Percentiles rank a stretch among this genome's conserved stretches.
These are phyloP conservation scores for Salix caprea DNA, from an alignment of 345 rosid species.

Conservation along the genomic window DNA sequence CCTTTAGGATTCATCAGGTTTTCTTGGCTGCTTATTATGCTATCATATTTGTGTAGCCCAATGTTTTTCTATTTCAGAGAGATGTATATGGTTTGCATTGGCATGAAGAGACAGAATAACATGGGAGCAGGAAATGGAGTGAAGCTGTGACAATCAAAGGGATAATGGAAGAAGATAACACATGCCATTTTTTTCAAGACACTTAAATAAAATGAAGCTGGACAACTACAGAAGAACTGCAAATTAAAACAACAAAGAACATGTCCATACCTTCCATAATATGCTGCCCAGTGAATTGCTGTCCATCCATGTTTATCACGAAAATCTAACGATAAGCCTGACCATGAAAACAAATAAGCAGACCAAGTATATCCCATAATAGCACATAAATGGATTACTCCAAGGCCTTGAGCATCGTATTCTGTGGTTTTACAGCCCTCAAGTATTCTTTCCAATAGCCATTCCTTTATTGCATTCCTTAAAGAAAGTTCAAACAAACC, in stretches of 20 bases:
- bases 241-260: not conserved
- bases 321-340: constrained; percentile 71
- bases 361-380: constrained; percentile 92
- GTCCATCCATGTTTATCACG: constrained; percentile 97
- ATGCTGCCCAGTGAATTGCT: constrained; percentile 99
- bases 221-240: not conserved
- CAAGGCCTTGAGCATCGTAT: constrained; percentile 72
- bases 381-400: constrained; percentile 87
- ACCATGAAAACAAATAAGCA: constrained; percentile 56
- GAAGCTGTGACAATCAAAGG: not conserved
- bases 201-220: not conserved
- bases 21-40: not conserved
- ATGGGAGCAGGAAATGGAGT: not conserved
- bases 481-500: constrained; percentile 58
- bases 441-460: constrained; percentile 79
- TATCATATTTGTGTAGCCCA: not conserved
- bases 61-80: not conserved
- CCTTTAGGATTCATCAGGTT: not conserved
- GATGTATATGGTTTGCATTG: not conserved
- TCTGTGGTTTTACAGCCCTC: constrained; percentile 53
- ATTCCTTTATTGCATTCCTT: constrained; percentile 71
- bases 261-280: constrained; percentile 57
- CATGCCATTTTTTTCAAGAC: not conserved
- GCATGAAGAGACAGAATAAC: not conserved
- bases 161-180: not conserved